These are phyloP conservation scores for Boechera retrofracta DNA, from an alignment of 345 rosid genomes.

Conservation along the genomic window DNA sequence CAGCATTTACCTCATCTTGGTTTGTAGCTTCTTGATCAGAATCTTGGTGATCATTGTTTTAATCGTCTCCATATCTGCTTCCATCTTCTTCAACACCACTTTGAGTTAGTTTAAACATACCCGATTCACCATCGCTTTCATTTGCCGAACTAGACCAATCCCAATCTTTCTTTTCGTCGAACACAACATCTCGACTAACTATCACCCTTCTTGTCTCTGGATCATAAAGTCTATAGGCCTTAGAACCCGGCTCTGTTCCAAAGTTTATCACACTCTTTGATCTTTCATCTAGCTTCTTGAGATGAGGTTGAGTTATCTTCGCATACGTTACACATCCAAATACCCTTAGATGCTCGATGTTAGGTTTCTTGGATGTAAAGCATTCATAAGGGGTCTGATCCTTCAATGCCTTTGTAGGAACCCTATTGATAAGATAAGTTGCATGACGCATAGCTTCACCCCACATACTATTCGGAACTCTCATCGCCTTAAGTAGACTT, in stretches of 20 bases:
- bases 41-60: not conserved
- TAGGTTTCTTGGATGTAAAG: not conserved
- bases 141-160: not conserved
- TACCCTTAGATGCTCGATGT: not conserved
- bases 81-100: not conserved
- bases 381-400: no score
- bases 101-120: not conserved
- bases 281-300: not conserved
- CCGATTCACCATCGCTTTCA: not conserved
- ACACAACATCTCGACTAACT: not conserved
- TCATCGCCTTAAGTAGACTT: not conserved
- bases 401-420: not conserved
- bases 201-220: not conserved
- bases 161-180: not conserved
- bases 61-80: fast-evolving
- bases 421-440: not conserved
- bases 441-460: slow-evolving; percentile 14
- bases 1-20: no score
- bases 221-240: not conserved
- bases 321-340: not conserved
- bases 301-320: not conserved
- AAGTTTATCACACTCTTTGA: not conserved
- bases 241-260: not conserved
- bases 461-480: not conserved
- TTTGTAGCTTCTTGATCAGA: not conserved